These are phyloP conservation scores for Pinus taeda DNA, from an alignment of 75 land plant genomes.

Conservation along the genomic window DNA sequence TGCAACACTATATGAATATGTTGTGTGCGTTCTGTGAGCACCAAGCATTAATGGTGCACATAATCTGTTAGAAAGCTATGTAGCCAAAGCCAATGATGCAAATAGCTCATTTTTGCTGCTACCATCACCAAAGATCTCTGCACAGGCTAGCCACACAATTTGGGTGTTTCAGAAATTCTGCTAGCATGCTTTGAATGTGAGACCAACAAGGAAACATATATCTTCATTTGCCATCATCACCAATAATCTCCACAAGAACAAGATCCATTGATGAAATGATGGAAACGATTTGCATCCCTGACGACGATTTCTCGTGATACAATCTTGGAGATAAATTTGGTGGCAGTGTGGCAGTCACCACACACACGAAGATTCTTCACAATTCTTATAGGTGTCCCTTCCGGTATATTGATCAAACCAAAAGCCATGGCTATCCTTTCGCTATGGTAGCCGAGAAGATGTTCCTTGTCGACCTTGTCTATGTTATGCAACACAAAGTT, in stretches of 20 bases:
- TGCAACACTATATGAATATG: too few relatives aligned
- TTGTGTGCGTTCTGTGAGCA: too few relatives aligned
- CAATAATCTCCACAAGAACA: constrained; percentile 1
- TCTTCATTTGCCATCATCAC: neutral
- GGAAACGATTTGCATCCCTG: neutral
- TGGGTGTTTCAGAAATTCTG: too few relatives aligned
- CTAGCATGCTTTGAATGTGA: too few relatives aligned
- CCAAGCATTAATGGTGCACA: too few relatives aligned
- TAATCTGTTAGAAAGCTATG: too few relatives aligned
- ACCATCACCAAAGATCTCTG: too few relatives aligned
- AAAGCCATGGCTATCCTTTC: constrained; percentile 1
- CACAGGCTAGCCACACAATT: too few relatives aligned
- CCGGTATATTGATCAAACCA: neutral
- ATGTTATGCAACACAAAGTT: neutral
- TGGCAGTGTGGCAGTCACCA: neutral
- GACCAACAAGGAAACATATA: too few relatives aligned
- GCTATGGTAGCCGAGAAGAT: neutral
- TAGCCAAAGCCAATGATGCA: too few relatives aligned
- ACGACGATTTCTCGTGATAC: neutral
- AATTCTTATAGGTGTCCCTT: neutral
- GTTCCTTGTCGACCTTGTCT: neutral
- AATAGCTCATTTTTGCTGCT: too few relatives aligned
- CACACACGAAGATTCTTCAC: neutral
- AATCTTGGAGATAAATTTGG: neutral
- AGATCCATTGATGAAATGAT: neutral